Conservation (phyloP, 148 eudicot genomes). For the Amaranthus cruentus region DNA sequence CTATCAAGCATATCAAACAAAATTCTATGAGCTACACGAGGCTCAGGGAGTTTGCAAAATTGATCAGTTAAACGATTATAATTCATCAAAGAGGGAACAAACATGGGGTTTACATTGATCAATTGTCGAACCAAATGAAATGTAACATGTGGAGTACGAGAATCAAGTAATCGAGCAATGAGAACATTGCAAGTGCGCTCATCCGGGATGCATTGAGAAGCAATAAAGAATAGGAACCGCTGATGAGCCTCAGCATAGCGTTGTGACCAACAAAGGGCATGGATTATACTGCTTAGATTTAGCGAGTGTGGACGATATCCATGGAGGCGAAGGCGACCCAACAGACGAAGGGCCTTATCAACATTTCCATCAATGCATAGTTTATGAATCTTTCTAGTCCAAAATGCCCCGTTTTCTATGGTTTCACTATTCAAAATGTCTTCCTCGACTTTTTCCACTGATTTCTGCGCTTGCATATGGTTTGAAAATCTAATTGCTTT, state of each 20-base stretch:
- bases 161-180: conserved; percentile 57
- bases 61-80: conserved; percentile 74
- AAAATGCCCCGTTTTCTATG: conserved; percentile 32
- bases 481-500: conserved; percentile 3
- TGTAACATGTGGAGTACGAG: conserved; percentile 39
- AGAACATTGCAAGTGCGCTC: conserved; percentile 81
- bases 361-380: conserved; percentile 44
- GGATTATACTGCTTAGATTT: conserved; percentile 66
- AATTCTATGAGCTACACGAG: conserved; percentile 48
- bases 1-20: conserved; percentile 50
- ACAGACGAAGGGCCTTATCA: conserved; percentile 52
- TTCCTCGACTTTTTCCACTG: conserved; percentile 15
- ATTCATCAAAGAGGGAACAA: conserved; percentile 61
- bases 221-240: conserved; percentile 36
- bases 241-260: conserved; percentile 71
- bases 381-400: conserved; percentile 58
- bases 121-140: conserved; percentile 37
- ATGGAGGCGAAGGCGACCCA: conserved; percentile 43
- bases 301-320: conserved; percentile 53
- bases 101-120: conserved; percentile 34
- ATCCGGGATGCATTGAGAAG: conserved; percentile 40
- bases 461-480: conserved; percentile 2
- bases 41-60: conserved; percentile 38
- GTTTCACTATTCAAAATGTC: conserved; percentile 18
- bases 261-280: conserved; percentile 53